Base-by-base conservation (phyloP, 1,284 basidiomycete genomes). In the Pseudozyma flocculosa region DNA sequence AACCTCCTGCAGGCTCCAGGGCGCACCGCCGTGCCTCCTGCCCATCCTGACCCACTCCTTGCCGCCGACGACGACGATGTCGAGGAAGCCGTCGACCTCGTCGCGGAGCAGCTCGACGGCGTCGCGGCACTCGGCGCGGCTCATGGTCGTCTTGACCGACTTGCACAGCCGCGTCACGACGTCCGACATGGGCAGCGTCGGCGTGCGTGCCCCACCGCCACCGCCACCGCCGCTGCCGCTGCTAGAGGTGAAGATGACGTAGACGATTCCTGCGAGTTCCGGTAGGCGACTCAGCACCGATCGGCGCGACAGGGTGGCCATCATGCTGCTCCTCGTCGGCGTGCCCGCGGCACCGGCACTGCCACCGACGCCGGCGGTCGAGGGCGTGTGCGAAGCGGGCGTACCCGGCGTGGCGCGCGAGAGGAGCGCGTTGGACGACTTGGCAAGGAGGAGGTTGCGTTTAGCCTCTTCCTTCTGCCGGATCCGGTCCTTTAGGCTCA, bases 201-300 rank as follows among this genome's bases (percentile, higher is more conserved):
- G 40, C 0, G n/a, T n/a, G n/a, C n/a, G n/a, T n/a, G n/a, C n/a
- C n/a, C n/a, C n/a, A n/a, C n/a, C n/a, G n/a, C 48, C 44, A n/a
- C 55, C 50, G 11, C 61, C 61, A 14, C 32, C 59, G 1, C 52
- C 54, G 0, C 50, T 48, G 14, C 53, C 58, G 51, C 59, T 61
- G 43, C 56, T 59, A n/a, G n/a, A n/a, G n/a, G 45, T 13, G 32
- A 72, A 72, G 17, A 72, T 57, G 63, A 72, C 67, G 42, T 66
- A 67, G n/a, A 73, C 41, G 23, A 65, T 66, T 14, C 48, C 51
- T 36, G 56, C 64, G 14, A 73, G 43, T 32, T 73, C 69, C 11
- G 58, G 56, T 0, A 73, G 41, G 0, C 70, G 52, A 2, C 59
- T 61, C 30, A 73, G 49, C 18, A 64, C 48, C 0, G 63, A 45